Conservation (phyloP, 306 rosid species). For the Datisca glomerata region DNA sequence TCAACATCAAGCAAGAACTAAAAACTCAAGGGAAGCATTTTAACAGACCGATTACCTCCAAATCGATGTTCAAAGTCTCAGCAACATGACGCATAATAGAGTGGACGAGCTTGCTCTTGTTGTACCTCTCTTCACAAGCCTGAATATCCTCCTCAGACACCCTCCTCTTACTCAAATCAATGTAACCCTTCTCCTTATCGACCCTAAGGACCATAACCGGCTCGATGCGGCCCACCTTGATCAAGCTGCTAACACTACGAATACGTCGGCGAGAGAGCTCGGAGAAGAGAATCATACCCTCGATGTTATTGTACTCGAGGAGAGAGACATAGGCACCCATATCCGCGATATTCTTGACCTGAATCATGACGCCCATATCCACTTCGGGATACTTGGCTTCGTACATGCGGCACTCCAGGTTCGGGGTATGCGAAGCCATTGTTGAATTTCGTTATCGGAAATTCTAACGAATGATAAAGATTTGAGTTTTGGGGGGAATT, state of each 20-base stretch:
- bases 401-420: constrained; percentile 92
- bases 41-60: constrained; percentile 41
- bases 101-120: constrained; percentile 96
- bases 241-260: constrained; percentile 78
- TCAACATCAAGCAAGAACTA: too few relatives aligned
- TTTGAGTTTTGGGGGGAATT: constrained; percentile 1
- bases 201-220: constrained; percentile 96
- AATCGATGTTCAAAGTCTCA: constrained; percentile 61
- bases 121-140: constrained; percentile 84
- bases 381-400: constrained; percentile 88
- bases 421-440: constrained; percentile 44
- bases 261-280: constrained; percentile 98
- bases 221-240: constrained; percentile 89
- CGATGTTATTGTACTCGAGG: constrained; percentile 91
- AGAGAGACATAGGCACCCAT: constrained; percentile 98
- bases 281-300: constrained; percentile 90
- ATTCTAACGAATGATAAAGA: neutral
- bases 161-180: constrained; percentile 88
- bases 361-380: constrained; percentile 97
- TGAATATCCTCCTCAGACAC: constrained; percentile 90
- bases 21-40: too few relatives aligned
- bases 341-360: constrained; percentile 92
- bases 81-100: constrained; percentile 97
- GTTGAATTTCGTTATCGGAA: neutral
- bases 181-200: constrained; percentile 90